phyloP scores from a whole-genome alignment of 176 grass and related monocot genomes.

The Lolium perenne region DNA sequence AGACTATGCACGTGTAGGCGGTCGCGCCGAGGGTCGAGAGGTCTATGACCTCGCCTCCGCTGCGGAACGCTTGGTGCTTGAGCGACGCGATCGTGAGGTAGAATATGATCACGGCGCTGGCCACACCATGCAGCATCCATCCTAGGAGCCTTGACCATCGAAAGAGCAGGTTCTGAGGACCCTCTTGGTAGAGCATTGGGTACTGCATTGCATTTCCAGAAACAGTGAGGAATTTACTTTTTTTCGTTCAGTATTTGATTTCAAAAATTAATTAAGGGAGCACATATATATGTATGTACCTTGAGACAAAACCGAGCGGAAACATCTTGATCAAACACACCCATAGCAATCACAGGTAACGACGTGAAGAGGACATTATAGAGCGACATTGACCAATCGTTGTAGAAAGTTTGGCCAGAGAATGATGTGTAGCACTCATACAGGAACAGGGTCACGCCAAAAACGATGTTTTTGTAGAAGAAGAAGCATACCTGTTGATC shows the following conservation, averaged over 20 bases:
- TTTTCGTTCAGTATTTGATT: not conserved
- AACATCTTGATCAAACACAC: conserved; percentile 92
- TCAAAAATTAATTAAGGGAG: not conserved
- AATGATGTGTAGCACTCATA: conserved; percentile 74
- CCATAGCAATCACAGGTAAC: conserved; percentile 79
- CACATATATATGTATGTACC: conserved; percentile 21
- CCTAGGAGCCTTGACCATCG: conserved; percentile 73
- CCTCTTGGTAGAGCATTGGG: conserved; percentile 95
- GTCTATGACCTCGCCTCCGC: conserved; percentile 52
- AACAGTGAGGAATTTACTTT: not conserved
- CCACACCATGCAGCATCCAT: conserved; percentile 73
- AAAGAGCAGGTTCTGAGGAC: conserved; percentile 80
- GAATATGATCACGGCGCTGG: conserved; percentile 68
- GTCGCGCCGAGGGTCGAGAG: conserved; percentile 54
- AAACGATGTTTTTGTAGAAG: conserved; percentile 94
- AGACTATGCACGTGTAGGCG: conserved; percentile 71
- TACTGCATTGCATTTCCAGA: conserved; percentile 52
- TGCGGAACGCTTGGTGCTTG: conserved; percentile 62
- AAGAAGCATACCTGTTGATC: conserved; percentile 86
- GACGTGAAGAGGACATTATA: conserved; percentile 90
- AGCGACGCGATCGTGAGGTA: conserved; percentile 52
- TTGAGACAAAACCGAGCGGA: conserved; percentile 83
- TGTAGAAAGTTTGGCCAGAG: conserved; percentile 69
- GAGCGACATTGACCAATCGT: conserved; percentile 68
- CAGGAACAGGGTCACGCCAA: conserved; percentile 82